Percentiles rank a stretch among this genome's conserved stretches.
phyloP scores from a whole-genome alignment of 140 eudicot species.

The Stevia rebaudiana region DNA sequence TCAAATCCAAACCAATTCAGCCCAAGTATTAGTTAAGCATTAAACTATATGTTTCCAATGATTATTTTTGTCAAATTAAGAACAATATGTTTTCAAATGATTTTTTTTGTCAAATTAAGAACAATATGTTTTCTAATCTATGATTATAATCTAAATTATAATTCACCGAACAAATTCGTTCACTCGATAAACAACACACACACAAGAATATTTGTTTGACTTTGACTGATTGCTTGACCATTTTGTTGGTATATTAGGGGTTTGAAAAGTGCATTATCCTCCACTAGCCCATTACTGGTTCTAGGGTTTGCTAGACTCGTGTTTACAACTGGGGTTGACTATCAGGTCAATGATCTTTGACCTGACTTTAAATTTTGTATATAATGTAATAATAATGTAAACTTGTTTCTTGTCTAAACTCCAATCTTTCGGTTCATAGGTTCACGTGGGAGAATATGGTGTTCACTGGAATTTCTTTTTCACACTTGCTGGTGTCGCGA shows the following conservation, averaged over 20 bases:
- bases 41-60: too few species aligned
- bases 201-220: background rate
- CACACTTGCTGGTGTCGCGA: slow-evolving; percentile 90
- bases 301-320: slow-evolving; percentile 85
- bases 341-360: slow-evolving; percentile 55
- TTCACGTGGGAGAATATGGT: slow-evolving; percentile 83
- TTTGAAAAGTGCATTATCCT: slow-evolving; percentile 46
- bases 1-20: background rate
- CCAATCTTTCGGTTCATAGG: slow-evolving; percentile 33
- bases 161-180: background rate
- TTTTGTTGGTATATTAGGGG: slow-evolving; percentile 43
- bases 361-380: background rate
- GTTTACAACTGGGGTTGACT: slow-evolving; percentile 71
- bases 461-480: slow-evolving; percentile 89
- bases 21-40: background rate
- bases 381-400: too few species aligned
- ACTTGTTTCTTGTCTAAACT: background rate
- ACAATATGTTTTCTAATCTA: too few species aligned
- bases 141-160: too few species aligned
- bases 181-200: background rate
- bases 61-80: too few species aligned
- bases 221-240: background rate
- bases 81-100: too few species aligned
- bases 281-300: slow-evolving; percentile 65
- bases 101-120: too few species aligned